Evolutionary conservation across 2,329 filamentous ascomycete species (phyloP), one percentile per base, ranked within the genome.

Genomic region (Lasiodiplodia sp.): DNA sequence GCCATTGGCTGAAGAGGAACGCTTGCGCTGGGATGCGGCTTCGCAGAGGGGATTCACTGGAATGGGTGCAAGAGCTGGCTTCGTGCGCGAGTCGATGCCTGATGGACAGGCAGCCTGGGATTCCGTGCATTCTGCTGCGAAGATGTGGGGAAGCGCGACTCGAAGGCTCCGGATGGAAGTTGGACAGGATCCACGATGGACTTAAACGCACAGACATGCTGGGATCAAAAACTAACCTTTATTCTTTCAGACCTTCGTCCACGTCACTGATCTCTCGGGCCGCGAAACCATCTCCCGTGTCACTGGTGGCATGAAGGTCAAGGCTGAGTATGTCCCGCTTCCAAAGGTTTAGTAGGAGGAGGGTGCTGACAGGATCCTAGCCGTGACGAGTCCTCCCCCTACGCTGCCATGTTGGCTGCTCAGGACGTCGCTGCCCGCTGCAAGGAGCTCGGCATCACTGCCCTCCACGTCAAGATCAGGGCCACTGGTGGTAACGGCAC

Each of bases 231-330:
- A 31, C 60, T 64, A 28, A 52, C 37, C 4, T 64, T 4, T 2
- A 23, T n/a, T 38, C 3, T 21, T 25, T 47, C n/a, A 64, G 57
- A 85, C 83, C 77, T 86, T 86, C 80, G 96, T 99, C 83, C 96
- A 99, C 88, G 93, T 99, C 83, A 99, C 96, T 88, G 96, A 98
- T 97, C 93, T 99, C 84, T 83, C 82, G 87, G 96, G 96, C 87
- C 96, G 96, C 87, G 96, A 99, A 92, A 99, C 96, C 87, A 97
- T 99, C 88, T 93, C 90, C 90, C 94, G 96, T 93, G 95, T 99
- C 78, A 99, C 96, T 80, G 96, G 96, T 88, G 96, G 96, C 83
- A 99, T 99, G 96, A 99, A 99, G 90, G 96, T 99, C 90, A 99
- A 99, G 92, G 94, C 94, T 85, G 94, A 70, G 60, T 64, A 52